phyloP scores from a whole-genome alignment of 441 rosid genomes.

The Mallotus japonicus region DNA sequence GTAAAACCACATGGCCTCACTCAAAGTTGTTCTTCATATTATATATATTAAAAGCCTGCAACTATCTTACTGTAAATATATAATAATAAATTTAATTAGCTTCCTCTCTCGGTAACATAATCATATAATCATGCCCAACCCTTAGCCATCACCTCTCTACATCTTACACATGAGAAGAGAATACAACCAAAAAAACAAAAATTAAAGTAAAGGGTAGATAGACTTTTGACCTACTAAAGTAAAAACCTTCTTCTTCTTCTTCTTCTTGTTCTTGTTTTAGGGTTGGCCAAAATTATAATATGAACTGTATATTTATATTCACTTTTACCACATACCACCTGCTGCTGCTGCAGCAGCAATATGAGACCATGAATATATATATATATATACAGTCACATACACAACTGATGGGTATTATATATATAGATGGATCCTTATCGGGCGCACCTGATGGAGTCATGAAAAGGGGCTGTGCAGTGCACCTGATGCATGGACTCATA shows the following conservation, averaged over 20 bases:
- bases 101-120: conserved; percentile 39
- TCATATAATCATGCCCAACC: conserved; percentile 37
- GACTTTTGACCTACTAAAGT: conserved; percentile 33
- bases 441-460: conserved; percentile 1
- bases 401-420: too few relatives aligned
- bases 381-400: too few relatives aligned
- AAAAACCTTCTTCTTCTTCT: background rate
- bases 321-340: too few relatives aligned
- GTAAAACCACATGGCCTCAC: conserved; percentile 47
- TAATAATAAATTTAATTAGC: too few relatives aligned
- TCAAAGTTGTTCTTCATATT: conserved; percentile 15
- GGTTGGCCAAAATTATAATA: background rate
- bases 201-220: background rate
- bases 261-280: background rate
- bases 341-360: too few relatives aligned
- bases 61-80: conserved; percentile 25
- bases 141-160: background rate
- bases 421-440: background rate
- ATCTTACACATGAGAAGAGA: conserved; percentile 16
- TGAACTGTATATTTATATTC: too few relatives aligned
- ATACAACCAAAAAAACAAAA: background rate
- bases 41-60: conserved; percentile 26
- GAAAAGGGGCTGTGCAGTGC: background rate
- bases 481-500: background rate
- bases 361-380: too few relatives aligned